Percentiles rank a stretch among this genome's conserved stretches.
phyloP scores from a whole-genome alignment of 495 filamentous ascomycete species.

The Acidomyces sp. region DNA sequence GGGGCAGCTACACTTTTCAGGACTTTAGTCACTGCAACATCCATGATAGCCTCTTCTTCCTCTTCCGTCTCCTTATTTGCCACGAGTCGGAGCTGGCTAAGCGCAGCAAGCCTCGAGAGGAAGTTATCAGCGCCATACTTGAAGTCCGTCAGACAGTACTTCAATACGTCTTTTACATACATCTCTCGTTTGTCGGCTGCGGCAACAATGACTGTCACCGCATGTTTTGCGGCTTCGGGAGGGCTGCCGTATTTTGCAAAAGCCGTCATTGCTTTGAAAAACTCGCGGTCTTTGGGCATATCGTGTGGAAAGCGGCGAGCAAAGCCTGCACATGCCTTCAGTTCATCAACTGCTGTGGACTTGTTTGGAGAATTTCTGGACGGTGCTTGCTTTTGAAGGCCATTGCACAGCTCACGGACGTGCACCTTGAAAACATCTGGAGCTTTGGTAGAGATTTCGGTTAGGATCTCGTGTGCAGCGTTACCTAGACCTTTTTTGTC shows the following conservation, averaged over 20 bases:
- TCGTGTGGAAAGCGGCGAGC: slow-evolving; percentile 73
- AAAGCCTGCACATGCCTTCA: slow-evolving; percentile 87
- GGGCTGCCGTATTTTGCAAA: slow-evolving; percentile 75
- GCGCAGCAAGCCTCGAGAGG: slow-evolving; percentile 67
- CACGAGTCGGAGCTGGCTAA: slow-evolving; percentile 72
- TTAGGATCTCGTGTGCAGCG: slow-evolving; percentile 78
- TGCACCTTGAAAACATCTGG: slow-evolving; percentile 85
- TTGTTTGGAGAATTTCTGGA: slow-evolving; percentile 50
- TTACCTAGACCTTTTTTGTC: slow-evolving; percentile 64
- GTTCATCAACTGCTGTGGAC: slow-evolving; percentile 60
- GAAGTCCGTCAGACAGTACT: slow-evolving; percentile 62
- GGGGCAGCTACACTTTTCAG: slow-evolving; percentile 54
- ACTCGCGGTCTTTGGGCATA: slow-evolving; percentile 73
- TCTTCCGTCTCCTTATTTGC: slow-evolving; percentile 59
- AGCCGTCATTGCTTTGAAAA: slow-evolving; percentile 61
- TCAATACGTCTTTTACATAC: slow-evolving; percentile 71
- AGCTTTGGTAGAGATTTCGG: slow-evolving; percentile 78
- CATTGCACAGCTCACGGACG: slow-evolving; percentile 79
- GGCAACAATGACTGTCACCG: slow-evolving; percentile 76
- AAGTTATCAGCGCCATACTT: slow-evolving; percentile 61
- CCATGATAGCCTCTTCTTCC: slow-evolving; percentile 59
- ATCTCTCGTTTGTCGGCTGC: slow-evolving; percentile 70
- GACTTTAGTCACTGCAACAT: slow-evolving; percentile 63
- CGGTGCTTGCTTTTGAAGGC: slow-evolving; percentile 68
- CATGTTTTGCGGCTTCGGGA: slow-evolving; percentile 77